Percentiles rank a stretch among this genome's conserved stretches.
These are phyloP conservation scores for Kodamaea plutei DNA, from an alignment of 1,139 yeast genomes.

Conservation along the genomic window DNA sequence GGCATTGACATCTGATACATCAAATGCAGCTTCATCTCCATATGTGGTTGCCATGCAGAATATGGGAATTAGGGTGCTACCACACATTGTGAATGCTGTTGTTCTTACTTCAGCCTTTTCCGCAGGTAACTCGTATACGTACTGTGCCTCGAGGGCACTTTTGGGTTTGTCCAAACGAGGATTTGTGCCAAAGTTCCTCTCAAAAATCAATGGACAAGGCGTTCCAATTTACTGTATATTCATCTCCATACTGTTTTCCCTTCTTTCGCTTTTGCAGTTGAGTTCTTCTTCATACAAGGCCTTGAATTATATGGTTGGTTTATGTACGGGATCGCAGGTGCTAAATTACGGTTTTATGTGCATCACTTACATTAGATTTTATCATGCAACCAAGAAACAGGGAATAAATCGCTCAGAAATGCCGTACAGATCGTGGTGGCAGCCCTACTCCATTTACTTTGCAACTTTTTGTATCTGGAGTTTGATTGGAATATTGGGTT, in stretches of 20 bases:
- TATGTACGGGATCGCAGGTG: constrained; percentile 77
- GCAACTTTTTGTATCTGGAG: constrained; percentile 29
- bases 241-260: constrained; percentile 28
- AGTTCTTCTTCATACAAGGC: constrained; percentile 60
- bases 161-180: constrained; percentile 39
- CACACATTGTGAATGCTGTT: constrained; percentile 39
- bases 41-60: constrained; percentile 45
- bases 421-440: constrained; percentile 31
- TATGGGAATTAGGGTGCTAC: constrained; percentile 33
- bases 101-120: constrained; percentile 37
- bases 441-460: constrained; percentile 28
- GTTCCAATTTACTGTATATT: constrained; percentile 49
- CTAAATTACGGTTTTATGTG: constrained; percentile 66
- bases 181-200: constrained; percentile 35
- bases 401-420: constrained; percentile 27
- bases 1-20: constrained; percentile 18
- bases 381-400: constrained; percentile 51
- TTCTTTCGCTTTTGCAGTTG: constrained; percentile 52
- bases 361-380: constrained; percentile 55
- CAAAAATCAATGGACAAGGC: constrained; percentile 45
- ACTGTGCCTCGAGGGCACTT: constrained; percentile 41
- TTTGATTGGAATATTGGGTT: constrained; percentile 39
- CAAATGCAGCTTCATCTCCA: constrained; percentile 35
- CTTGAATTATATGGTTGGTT: constrained; percentile 67
- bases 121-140: constrained; percentile 44